Conservation (phyloP, 164 flowering plant species). For the Aristolochia fimbriata region DNA sequence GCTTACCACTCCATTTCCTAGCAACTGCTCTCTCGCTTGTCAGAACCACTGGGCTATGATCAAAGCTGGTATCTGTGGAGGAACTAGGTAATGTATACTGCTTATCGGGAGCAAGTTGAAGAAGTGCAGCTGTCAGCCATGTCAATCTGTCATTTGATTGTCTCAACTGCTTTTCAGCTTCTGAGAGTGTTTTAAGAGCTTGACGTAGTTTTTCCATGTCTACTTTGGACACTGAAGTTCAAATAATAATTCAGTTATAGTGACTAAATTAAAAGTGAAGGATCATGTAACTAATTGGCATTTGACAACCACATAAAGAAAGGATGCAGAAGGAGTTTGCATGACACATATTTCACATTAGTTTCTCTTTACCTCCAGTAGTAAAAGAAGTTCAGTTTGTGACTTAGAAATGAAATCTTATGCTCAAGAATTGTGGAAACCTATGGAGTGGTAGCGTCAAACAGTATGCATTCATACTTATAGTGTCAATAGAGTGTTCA, state of each 20-base stretch:
- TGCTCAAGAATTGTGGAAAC: too few relatives aligned
- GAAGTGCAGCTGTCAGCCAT: conserved; percentile 95
- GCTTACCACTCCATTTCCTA: conserved; percentile 20
- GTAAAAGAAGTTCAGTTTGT: too few relatives aligned
- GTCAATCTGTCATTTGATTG: conserved; percentile 83
- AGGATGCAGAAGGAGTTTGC: too few relatives aligned
- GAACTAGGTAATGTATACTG: conserved; percentile 77
- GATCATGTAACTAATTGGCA: background rate
- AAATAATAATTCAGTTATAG: background rate
- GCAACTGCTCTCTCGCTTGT: conserved; percentile 29
- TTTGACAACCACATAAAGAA: background rate
- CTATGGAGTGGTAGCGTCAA: too few relatives aligned
- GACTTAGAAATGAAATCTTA: too few relatives aligned
- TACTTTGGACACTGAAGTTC: conserved; percentile 75
- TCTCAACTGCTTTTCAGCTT: conserved; percentile 95
- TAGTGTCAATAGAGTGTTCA: too few relatives aligned
- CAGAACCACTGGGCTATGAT: conserved; percentile 44
- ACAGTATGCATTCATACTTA: too few relatives aligned
- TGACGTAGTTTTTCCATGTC: conserved; percentile 92
- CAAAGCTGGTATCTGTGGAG: conserved; percentile 60
- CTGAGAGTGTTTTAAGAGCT: conserved; percentile 88
- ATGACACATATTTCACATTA: too few relatives aligned
- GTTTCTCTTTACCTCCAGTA: too few relatives aligned
- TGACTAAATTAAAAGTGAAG: background rate
- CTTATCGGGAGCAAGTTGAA: conserved; percentile 97